Evolutionary conservation across 768 basidiomycete species (phyloP).

Genomic region (Gloeostereum incarnatum): DNA sequence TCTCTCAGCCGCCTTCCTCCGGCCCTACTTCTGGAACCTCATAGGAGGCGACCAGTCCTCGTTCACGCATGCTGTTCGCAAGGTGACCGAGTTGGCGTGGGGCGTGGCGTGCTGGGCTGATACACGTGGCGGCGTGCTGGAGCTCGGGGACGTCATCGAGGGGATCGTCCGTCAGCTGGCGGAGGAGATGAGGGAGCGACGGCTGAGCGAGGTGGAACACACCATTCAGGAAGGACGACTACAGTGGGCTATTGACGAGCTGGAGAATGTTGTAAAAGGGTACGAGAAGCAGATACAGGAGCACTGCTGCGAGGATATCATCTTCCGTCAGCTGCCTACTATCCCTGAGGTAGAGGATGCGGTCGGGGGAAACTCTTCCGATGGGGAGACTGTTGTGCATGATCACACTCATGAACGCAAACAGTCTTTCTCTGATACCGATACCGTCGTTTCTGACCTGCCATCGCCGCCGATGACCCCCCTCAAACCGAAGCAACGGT

Average conservation of each 20-base stretch:
- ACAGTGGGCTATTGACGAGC: constrained; percentile 37
- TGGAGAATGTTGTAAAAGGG: constrained; percentile 34
- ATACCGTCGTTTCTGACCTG: background rate
- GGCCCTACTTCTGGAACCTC: constrained; percentile 48
- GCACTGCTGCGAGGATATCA: background rate
- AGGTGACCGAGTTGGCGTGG: constrained; percentile 57
- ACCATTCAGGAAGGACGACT: constrained; percentile 44
- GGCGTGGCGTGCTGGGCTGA: constrained; percentile 19
- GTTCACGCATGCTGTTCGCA: constrained; percentile 31
- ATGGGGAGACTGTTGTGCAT: background rate
- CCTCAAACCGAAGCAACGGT: too few species aligned
- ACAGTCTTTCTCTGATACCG: background rate
- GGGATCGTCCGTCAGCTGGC: constrained; percentile 51
- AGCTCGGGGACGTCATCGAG: too few species aligned
- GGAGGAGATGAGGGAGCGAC: constrained; percentile 53
- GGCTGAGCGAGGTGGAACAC: constrained; percentile 24
- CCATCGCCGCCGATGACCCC: too few species aligned
- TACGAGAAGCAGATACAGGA: constrained; percentile 18
- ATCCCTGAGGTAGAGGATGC: background rate
- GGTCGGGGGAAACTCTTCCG: background rate
- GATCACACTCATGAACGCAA: background rate
- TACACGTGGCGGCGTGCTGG: constrained; percentile 30
- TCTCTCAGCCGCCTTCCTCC: constrained; percentile 56
- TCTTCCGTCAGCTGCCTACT: background rate
- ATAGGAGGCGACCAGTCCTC: constrained; percentile 11